Percentiles rank a stretch among this genome's conserved stretches.
Evolutionary conservation across 2,329 filamentous ascomycete species (phyloP).

Genomic region (Arthrobotrys iridis): DNA sequence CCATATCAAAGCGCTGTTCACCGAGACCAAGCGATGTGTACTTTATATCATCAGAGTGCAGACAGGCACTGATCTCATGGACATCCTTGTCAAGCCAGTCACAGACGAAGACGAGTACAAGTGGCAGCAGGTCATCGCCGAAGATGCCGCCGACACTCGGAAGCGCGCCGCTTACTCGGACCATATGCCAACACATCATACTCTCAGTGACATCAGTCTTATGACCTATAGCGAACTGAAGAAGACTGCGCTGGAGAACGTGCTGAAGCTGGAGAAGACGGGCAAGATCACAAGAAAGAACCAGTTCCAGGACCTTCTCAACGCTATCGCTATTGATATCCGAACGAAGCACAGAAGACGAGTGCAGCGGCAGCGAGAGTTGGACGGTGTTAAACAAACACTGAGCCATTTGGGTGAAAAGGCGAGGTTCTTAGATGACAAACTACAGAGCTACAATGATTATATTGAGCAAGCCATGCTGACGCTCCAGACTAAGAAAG

Average conservation of each 20-base stretch:
- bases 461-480: constrained; percentile 99
- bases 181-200: constrained; percentile 66
- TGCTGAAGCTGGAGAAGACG: constrained; percentile 84
- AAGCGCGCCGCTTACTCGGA: constrained; percentile 90
- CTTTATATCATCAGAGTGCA: constrained; percentile 98
- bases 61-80: constrained; percentile 87
- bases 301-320: constrained; percentile 96
- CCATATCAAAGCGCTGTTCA: constrained; percentile 89
- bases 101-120: constrained; percentile 85
- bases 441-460: constrained; percentile 97
- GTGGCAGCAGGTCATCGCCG: constrained; percentile 81
- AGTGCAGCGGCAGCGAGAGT: constrained; percentile 87
- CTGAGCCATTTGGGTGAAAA: constrained; percentile 82
- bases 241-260: constrained; percentile 90
- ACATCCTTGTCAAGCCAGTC: constrained; percentile 92
- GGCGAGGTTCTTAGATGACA: constrained; percentile 89
- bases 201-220: constrained; percentile 80
- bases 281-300: constrained; percentile 88
- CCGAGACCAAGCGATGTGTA: constrained; percentile 97
- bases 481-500: constrained; percentile 95
- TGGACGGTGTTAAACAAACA: constrained; percentile 83
- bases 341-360: constrained; percentile 93
- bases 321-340: constrained; percentile 95
- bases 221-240: constrained; percentile 94
- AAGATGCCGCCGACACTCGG: constrained; percentile 76